Base-by-base conservation (phyloP, 768 basidiomycete genomes). In the Tephrocybe sp. region DNA sequence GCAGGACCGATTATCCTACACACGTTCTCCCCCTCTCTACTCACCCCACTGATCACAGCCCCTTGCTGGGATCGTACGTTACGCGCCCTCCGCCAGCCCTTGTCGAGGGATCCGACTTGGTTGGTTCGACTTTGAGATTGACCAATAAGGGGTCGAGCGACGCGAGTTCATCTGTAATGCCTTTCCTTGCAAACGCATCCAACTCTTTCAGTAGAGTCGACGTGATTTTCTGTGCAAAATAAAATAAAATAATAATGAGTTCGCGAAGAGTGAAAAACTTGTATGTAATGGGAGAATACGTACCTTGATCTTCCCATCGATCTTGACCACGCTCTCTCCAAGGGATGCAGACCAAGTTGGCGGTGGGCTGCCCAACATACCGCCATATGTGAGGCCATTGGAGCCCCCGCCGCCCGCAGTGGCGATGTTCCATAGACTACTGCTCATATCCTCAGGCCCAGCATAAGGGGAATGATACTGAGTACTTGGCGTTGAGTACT, bases 241-340 rank as follows among this genome's bases (percentile, higher is more conserved):
- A 3, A 14, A 31, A 17, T n/a, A n/a, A 41, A 1, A 32, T n/a
- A n/a, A n/a, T n/a, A n/a, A n/a, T n/a, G n/a, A n/a, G n/a, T n/a
- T n/a, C n/a, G n/a, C n/a, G n/a, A n/a, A n/a, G n/a, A n/a, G n/a
- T n/a, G n/a, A n/a, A n/a, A n/a, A n/a, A n/a, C n/a, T n/a, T n/a
- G n/a, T n/a, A n/a, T n/a, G n/a, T n/a, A n/a, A n/a, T n/a, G n/a
- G n/a, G n/a, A n/a, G n/a, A n/a, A n/a, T n/a, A n/a, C 45, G 17
- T 40, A 90, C 92, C 76, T 92, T 95, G 60, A 96, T 78, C 67
- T 89, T 89, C 30, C 76, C 73, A 63, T 96, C 93, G 38, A 92
- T 82, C 68, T 92, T 93, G 36, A 84, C 58, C 9, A 94, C 77
- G 64, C 82, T 79, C 45, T 95, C 92, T 5, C 81, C 84, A n/a